Evolutionary conservation across 108 stramenopile genomes (phyloP), one percentile per base, ranked within the genome.

Genomic region (Cyclotella baltica): DNA sequence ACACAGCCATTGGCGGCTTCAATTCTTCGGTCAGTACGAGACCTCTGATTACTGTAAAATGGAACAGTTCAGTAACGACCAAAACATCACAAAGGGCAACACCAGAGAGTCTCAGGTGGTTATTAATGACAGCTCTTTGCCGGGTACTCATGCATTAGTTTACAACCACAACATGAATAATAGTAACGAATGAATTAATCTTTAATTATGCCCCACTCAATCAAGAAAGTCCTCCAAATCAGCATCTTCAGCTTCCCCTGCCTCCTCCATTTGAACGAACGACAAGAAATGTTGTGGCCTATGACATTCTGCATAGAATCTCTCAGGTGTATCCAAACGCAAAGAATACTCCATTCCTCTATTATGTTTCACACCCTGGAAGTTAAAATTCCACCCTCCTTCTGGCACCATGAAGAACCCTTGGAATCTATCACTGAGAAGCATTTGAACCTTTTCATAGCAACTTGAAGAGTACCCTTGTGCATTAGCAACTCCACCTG

Each of bases 301-400:
- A 72, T 99, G 99, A 62, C 89, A 86, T 79, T 98, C 98, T 33
- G 96, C 92, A 71, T 99, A 99, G 73, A 98, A 99, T 43, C 84
- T 86, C 72, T 94, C 89, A 5, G 96, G 96, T 51, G 84, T 83
- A 75, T 94, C 98, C 75, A 98, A 87, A 68, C 91, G 94, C 72
- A 99, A 77, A 34, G 78, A 50, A 46, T 98, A 99, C 48, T 97
- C 88, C 98, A 98, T 98, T 31, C 90, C 88, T 22, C 72, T 77
- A 37, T 83, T 90, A 86, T 97, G 97, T 77, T 97, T 98, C 38
- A 98, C 97, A 38, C 98, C 99, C 89, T 98, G 97, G 86, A 99
- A 98, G 85, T 98, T 98, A 84, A 98, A 99, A 79, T 99, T 99
- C 99, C 99, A 99, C 33, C 93, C 96, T 40, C 91, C 91, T 52